Evolutionary conservation across 352 stramenopile genomes (phyloP).

Genomic region (Globisporangium emineosum): DNA sequence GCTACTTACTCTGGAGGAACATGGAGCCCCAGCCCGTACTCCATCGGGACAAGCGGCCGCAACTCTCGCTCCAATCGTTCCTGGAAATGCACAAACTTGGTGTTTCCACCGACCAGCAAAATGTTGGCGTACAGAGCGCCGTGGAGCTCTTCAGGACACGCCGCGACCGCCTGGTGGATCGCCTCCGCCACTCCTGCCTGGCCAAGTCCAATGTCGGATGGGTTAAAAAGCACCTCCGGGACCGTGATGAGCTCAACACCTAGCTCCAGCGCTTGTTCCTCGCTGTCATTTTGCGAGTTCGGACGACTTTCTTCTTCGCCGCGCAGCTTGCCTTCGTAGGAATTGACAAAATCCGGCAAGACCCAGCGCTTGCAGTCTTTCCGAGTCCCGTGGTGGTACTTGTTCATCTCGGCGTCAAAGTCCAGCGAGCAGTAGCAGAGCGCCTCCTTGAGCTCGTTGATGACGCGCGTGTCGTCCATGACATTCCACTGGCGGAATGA

Average conservation of each 20-base stretch:
- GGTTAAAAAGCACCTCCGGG: conserved; percentile 91
- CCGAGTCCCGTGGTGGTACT: conserved; percentile 30
- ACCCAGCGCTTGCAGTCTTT: conserved; percentile 61
- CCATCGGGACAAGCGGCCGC: conserved; percentile 45
- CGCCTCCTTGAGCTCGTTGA: conserved; percentile 87
- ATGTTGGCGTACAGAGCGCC: conserved; percentile 85
- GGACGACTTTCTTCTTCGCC: conserved; percentile 13
- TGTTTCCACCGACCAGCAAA: conserved; percentile 84
- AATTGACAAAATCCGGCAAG: conserved; percentile 78
- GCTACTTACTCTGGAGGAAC: conserved; percentile 51
- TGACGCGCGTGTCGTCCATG: conserved; percentile 85
- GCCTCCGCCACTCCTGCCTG: conserved; percentile 84
- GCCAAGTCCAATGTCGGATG: conserved; percentile 88
- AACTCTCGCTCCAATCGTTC: conserved; percentile 67
- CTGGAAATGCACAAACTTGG: conserved; percentile 83
- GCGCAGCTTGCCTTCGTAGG: conserved; percentile 50
- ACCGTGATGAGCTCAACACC: conserved; percentile 86
- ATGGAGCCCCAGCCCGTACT: conserved; percentile 46
- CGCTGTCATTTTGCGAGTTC: conserved; percentile 9
- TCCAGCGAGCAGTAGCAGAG: conserved; percentile 89
- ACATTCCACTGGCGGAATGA: conserved; percentile 97
- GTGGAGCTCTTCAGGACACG: conserved; percentile 71
- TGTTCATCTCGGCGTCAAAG: conserved; percentile 76
- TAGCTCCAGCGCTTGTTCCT: conserved; percentile 79
- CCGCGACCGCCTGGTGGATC: conserved; percentile 82